Evolutionary conservation across 2,329 filamentous ascomycete genomes (phyloP).

Genomic region (Saccharata proteae): DNA sequence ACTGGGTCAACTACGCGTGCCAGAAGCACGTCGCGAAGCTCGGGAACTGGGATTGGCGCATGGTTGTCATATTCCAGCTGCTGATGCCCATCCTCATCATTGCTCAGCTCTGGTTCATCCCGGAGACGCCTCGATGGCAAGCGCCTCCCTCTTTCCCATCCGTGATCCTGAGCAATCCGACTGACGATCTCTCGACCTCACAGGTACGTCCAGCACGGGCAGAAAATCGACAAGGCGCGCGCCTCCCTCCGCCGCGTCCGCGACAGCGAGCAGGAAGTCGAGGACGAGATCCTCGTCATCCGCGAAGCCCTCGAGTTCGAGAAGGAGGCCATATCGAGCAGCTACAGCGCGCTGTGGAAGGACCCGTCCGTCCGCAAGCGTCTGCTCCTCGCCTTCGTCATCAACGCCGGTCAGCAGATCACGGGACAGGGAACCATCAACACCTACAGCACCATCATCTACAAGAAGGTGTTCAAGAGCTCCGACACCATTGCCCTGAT

Average conservation of each 20-base stretch:
- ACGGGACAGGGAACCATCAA: conserved; percentile 63
- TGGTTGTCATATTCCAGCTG: conserved; percentile 62
- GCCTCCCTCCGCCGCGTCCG: conserved; percentile 47
- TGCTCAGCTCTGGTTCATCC: conserved; percentile 46
- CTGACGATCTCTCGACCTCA: too few species aligned
- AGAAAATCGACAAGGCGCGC: conserved; percentile 49
- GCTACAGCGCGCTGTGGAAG: conserved; percentile 56
- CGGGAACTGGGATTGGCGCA: conserved; percentile 62
- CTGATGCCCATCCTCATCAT: conserved; percentile 54
- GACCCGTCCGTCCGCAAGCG: conserved; percentile 57
- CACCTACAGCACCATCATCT: conserved; percentile 61
- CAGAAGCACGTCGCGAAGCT: conserved; percentile 42
- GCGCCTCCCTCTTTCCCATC: too few species aligned
- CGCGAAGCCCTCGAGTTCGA: conserved; percentile 60
- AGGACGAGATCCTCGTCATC: conserved; percentile 53
- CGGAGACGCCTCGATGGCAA: conserved; percentile 20
- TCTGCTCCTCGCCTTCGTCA: conserved; percentile 49
- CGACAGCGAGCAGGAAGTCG: conserved; percentile 52
- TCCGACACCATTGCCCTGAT: conserved; percentile 51
- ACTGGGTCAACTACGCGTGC: conserved; percentile 54
- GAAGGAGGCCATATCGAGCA: conserved; percentile 52
- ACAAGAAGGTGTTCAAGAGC: conserved; percentile 55
- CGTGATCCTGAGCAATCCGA: too few species aligned
- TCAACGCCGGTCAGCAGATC: conserved; percentile 61
- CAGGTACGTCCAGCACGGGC: conserved; percentile 51